Evolutionary conservation across 768 basidiomycete genomes (phyloP), one percentile per base, ranked within the genome.

Genomic region (Tubosaeta sp.): DNA sequence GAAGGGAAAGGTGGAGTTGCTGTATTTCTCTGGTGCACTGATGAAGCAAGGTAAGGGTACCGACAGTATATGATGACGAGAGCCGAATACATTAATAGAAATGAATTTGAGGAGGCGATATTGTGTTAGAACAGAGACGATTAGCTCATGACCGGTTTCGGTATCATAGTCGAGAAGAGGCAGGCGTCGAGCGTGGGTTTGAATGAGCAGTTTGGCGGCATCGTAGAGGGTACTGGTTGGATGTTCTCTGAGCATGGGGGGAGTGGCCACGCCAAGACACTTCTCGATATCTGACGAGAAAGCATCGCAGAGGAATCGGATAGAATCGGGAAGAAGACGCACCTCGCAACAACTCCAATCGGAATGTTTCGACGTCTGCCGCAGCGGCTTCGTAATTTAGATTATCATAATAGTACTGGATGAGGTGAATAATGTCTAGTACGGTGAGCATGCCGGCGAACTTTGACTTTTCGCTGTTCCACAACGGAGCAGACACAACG

Each of bases 381-480:
- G 86, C 82, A 6, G 93, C 95, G 48, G 82, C 84, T 61, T 93
- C 93, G 34, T 85, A 85, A 31, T 88, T 85, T 2, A 80, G 74
- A 12, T 87, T 91, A 43, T 86, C 84, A 71, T 97, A 97, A 71
- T 97, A 99, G 74, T 95, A 97, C 64, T 99, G 97, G 59, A 99
- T 98, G 58, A 99, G 84, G 68, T 99, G 97, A 52, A 99, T 97
- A 68, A 99, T 94, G 70, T 99, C 97, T 52, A 93, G 82, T n/a
- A 98, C 92, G 9, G 97, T 99, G 65, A 99, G 88, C 95, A 99
- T 98, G 54, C 97, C 97, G 9, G 92, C 91, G 64, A 99, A 99
- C 38, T 77, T 83, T 5, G 91, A 95, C 54, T 82, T 83, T 58
- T 93, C 90, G 69, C 93, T 95, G 74, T 97, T 95, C 92, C 95